Evolutionary conservation across 1,284 basidiomycete species (phyloP), one percentile per base, ranked within the genome.

Genomic region (Apiotrichum brassicae): DNA sequence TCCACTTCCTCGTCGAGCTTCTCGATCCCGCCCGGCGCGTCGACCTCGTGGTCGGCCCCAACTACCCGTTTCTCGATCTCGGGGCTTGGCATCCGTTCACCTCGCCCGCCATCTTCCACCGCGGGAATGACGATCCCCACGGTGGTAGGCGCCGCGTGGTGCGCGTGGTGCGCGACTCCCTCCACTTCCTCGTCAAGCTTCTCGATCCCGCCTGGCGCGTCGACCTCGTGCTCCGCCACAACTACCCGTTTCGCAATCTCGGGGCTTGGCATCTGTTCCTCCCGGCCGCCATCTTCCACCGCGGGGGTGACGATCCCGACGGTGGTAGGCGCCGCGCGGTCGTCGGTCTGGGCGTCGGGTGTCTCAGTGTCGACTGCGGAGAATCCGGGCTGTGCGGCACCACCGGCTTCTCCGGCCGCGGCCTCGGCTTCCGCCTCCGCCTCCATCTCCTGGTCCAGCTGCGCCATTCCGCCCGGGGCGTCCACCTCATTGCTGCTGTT

Each of bases 171-270:
- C 22, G 28, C 20, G 23, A 42, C 38, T 11, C 25, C 48, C 30
- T 38, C 39, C 18, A 55, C 35, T 9, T 50, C 38, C n/a, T 49
- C 28, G 24, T 58, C 34, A 14, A 36, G 22, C 42, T 38, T 11
- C 32, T 64, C 62, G 36, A 63, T 38, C 4, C 62, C 64, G 9
- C 60, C 67, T 1, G 62, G 53, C 40, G 54, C 53, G 12, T 59
- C 61, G 18, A 67, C 56, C 54, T 66, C 67, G 43, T 62, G 63
- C 46, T 34, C 42, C 23, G 30, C 16, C 13, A 24, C 14, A 8
- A 42, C 30, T 3, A 25, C 30, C 2, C 14, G 14, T 28, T 39
- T 23, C 37, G 30, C 28, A 8, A 18, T 30, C 30, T 40, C 33
- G 13, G 22, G 14, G 4, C 26, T 37, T 28, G 3, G 19, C 28